These are phyloP conservation scores for Cytospora paraplurivora DNA, from an alignment of 2,329 filamentous ascomycete genomes.

Conservation along the genomic window DNA sequence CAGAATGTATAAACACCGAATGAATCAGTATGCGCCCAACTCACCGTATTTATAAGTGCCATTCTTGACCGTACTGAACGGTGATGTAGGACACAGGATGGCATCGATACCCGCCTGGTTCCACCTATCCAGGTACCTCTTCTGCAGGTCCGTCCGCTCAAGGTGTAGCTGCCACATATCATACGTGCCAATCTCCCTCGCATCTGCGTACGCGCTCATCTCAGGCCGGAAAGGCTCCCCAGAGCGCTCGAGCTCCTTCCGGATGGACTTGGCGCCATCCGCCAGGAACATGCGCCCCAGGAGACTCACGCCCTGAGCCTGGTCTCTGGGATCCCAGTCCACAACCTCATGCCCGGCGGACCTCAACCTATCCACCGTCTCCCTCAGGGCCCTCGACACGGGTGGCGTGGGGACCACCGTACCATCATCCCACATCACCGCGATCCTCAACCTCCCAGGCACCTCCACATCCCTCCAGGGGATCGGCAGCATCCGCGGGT, in stretches of 20 bases:
- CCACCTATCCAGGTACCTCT: slow-evolving; percentile 45
- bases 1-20: neutral
- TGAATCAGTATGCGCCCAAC: slow-evolving; percentile 20
- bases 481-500: slow-evolving; percentile 60
- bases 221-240: slow-evolving; percentile 48
- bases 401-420: slow-evolving; percentile 68
- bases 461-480: slow-evolving; percentile 51
- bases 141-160: slow-evolving; percentile 49
- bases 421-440: slow-evolving; percentile 66
- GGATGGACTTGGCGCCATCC: slow-evolving; percentile 48
- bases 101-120: slow-evolving; percentile 57
- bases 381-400: slow-evolving; percentile 56
- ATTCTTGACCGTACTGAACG: slow-evolving; percentile 47
- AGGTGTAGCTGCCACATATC: slow-evolving; percentile 53
- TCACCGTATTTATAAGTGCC: slow-evolving; percentile 48
- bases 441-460: slow-evolving; percentile 53
- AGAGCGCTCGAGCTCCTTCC: slow-evolving; percentile 41
- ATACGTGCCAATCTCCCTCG: slow-evolving; percentile 43
- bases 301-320: slow-evolving; percentile 42
- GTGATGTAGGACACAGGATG: slow-evolving; percentile 59
- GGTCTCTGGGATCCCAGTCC: slow-evolving; percentile 51
- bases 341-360: slow-evolving; percentile 53
- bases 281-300: slow-evolving; percentile 51
- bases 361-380: slow-evolving; percentile 47
- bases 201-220: slow-evolving; percentile 39